Evolutionary conservation across 2,329 filamentous ascomycete species (phyloP).

Genomic region (Blumeria graminis): DNA sequence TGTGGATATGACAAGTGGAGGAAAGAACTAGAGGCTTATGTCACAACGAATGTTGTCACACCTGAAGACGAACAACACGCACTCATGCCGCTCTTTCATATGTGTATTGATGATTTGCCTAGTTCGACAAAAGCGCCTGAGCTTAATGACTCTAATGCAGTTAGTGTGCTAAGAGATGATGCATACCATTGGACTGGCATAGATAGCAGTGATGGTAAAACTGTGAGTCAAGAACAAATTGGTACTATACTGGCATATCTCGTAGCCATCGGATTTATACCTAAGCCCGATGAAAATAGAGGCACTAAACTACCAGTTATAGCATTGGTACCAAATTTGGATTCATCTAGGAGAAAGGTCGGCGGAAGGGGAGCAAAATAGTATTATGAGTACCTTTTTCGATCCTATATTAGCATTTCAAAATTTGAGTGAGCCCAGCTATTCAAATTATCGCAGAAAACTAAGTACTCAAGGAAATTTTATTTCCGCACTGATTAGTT

Average conservation of each 20-base stretch:
- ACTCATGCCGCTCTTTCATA: conserved; percentile 48
- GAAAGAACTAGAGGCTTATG: conserved; percentile 32
- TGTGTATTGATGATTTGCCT: conserved; percentile 43
- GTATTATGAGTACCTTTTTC: too few species aligned
- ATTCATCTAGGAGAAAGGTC: neutral
- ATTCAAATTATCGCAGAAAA: too few species aligned
- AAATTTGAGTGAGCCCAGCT: too few species aligned
- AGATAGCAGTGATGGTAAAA: conserved; percentile 11
- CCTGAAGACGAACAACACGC: conserved; percentile 35
- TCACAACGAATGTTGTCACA: conserved; percentile 21
- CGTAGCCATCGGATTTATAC: conserved; percentile 12
- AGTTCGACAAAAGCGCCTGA: conserved; percentile 43
- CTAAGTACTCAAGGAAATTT: too few species aligned
- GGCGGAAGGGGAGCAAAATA: neutral
- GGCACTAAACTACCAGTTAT: conserved; percentile 6
- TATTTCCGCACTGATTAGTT: too few species aligned
- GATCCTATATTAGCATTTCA: too few species aligned
- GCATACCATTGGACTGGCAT: conserved; percentile 14
- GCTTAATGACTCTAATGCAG: conserved; percentile 44
- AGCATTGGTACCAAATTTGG: neutral
- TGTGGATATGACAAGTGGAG: conserved; percentile 48
- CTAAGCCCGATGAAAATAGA: conserved; percentile 4
- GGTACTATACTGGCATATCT: conserved; percentile 14
- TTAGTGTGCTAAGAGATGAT: conserved; percentile 37
- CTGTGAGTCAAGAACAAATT: conserved; percentile 12